Evolutionary conservation across 2,329 filamentous ascomycete genomes (phyloP), one percentile per base, ranked within the genome.

Genomic region (Chalaropsis ovoidea): DNA sequence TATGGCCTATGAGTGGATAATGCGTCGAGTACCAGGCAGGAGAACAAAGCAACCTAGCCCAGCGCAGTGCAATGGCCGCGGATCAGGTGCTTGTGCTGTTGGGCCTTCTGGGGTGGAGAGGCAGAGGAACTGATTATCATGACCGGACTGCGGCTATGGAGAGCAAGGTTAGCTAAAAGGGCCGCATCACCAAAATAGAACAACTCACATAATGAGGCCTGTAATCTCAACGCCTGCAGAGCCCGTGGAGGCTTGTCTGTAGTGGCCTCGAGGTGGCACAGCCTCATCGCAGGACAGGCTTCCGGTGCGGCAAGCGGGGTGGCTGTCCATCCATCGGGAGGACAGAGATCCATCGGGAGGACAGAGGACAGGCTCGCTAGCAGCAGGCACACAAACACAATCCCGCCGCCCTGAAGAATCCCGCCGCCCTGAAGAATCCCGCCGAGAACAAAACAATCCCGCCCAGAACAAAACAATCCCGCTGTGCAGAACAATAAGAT

Each of bases 1-100:
- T 19, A 52, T 52, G 47, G 47, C 47, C 35, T 19, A 27, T 17
- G 54, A 58, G 54, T 58, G 54, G 54, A 58, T 58, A 35, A 35
- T 19, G 31, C 54, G 10, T 39, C 10, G 22, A 39, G 27, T 17
- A 39, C 54, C 39, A 39, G 27, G 27, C 39, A 39, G 27, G 27
- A 58, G 17, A 58, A 31, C 54, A 58, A 58, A 35, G 52, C 15
- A 19, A 39, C 52, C 52, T 15, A 58, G n/a, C n/a, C n/a, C n/a
- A n/a, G 22, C 19, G 15, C 49, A 22, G 24, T 15, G 54, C 54
- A 58, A 39, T n/a, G 54, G 31, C 27, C 27, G 54, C 39, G 54
- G 39, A 35, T 35, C 54, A 58, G 54, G 24, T 27, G 7, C 24
- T 19, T 35, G 27, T 15, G n/a, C 35, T 39, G 35, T 19, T n/a